Conservation (phyloP, 441 rosid species). For the Syzygium syzygioides region DNA sequence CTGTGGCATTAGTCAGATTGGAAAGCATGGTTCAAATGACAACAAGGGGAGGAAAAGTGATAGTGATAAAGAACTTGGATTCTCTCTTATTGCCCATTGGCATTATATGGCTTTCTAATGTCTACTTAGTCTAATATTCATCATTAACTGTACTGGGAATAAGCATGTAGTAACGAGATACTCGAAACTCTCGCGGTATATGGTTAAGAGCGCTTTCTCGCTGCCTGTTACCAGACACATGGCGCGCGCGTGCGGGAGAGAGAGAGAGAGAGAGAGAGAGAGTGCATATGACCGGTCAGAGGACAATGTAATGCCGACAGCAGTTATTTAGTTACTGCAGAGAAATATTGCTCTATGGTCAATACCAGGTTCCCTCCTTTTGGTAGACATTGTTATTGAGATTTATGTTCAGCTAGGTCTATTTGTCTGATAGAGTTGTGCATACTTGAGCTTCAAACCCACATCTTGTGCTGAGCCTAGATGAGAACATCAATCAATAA, state of each 20-base stretch:
- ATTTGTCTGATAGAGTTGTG: background rate
- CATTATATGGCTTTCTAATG: background rate
- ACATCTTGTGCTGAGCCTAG: background rate
- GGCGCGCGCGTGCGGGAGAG: background rate
- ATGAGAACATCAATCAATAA: background rate
- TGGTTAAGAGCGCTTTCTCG: background rate
- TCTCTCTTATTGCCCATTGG: background rate
- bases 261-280: background rate
- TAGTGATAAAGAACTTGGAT: background rate
- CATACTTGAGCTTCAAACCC: background rate
- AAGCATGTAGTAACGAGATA: background rate
- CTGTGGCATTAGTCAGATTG: background rate
- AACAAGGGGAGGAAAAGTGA: background rate
- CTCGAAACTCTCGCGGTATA: background rate
- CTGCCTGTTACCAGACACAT: background rate
- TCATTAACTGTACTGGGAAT: background rate
- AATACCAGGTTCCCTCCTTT: background rate
- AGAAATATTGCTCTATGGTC: background rate
- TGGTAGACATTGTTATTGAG: background rate
- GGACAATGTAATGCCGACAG: background rate
- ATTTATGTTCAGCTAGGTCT: background rate
- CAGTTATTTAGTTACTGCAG: background rate
- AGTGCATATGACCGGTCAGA: background rate
- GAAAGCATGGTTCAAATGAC: background rate
- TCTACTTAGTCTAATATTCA: background rate